Conservation (phyloP, 1,284 basidiomycete genomes). For the Termitomyces sp. region DNA sequence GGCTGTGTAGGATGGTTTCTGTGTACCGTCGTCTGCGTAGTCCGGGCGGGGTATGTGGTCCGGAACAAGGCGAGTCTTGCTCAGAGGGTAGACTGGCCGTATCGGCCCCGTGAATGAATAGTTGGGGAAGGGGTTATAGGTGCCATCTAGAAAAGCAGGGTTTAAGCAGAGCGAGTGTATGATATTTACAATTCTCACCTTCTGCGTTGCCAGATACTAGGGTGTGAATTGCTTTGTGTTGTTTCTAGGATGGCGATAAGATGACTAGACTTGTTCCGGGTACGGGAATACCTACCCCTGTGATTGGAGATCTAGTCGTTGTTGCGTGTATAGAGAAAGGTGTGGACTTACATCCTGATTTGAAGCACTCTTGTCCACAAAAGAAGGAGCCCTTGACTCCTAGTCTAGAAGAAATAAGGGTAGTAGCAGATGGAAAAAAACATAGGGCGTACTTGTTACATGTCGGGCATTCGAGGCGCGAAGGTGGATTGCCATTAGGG, state of each 20-base stretch:
- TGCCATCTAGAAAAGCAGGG: slow-evolving; percentile 42
- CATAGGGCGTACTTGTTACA: slow-evolving; percentile 65
- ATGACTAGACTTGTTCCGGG: not conserved
- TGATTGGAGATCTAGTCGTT: slow-evolving; percentile 1
- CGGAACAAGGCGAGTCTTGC: slow-evolving; percentile 64
- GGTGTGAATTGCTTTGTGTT: slow-evolving; percentile 71
- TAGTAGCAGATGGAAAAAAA: slow-evolving; percentile 3
- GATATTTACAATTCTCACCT: slow-evolving; percentile 25
- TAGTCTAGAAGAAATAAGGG: slow-evolving; percentile 40
- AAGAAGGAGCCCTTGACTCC: slow-evolving; percentile 80
- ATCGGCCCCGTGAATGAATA: slow-evolving; percentile 68
- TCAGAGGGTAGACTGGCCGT: slow-evolving; percentile 73
- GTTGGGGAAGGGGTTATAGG: slow-evolving; percentile 70
- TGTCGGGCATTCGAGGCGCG: slow-evolving; percentile 75
- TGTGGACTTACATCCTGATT: slow-evolving; percentile 63
- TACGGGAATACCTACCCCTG: slow-evolving; percentile 19
- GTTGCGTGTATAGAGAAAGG: not conserved
- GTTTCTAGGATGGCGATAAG: slow-evolving; percentile 49
- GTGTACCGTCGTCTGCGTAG: slow-evolving; percentile 68
- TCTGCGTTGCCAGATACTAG: slow-evolving; percentile 35
- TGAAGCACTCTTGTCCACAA: slow-evolving; percentile 84
- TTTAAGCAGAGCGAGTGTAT: not conserved
- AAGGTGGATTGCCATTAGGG: slow-evolving; percentile 70
- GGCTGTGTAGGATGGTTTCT: slow-evolving; percentile 16
- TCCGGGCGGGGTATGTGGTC: slow-evolving; percentile 76